A percentile compares a stretch with the other conserved stretches of the same genome.
These are phyloP conservation scores for Termitomyces sp. DNA, from an alignment of 768 basidiomycete genomes.

Conservation along the genomic window DNA sequence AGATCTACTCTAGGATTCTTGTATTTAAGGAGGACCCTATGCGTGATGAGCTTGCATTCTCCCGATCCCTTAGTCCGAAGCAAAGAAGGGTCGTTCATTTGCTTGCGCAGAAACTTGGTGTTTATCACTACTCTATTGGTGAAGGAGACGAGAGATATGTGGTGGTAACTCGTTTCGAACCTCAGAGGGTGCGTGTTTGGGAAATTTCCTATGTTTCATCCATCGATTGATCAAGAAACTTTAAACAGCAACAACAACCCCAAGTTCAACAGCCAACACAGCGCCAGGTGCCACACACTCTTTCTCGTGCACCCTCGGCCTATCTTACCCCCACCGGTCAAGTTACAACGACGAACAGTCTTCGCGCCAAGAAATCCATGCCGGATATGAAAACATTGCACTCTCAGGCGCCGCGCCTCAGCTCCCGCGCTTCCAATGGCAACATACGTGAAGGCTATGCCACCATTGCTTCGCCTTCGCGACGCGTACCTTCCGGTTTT, in stretches of 20 bases:
- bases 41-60: conserved; percentile 97
- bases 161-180: conserved; percentile 89
- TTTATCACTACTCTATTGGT: conserved; percentile 92
- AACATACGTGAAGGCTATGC: conserved; percentile 87
- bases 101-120: conserved; percentile 93
- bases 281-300: conserved; percentile 57
- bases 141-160: conserved; percentile 92
- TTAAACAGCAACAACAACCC: conserved; percentile 35
- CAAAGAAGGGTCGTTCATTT: conserved; percentile 93
- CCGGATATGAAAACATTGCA: conserved; percentile 93
- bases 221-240: conserved; percentile 10
- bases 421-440: conserved; percentile 80
- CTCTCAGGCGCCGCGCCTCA: conserved; percentile 73
- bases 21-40: conserved; percentile 98
- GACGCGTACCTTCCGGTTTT: conserved; percentile 71
- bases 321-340: conserved; percentile 62
- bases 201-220: neutral
- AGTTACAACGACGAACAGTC: conserved; percentile 45
- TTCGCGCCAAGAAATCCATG: conserved; percentile 98
- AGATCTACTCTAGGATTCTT: conserved; percentile 95
- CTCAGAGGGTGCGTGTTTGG: conserved; percentile 59
- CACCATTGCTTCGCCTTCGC: conserved; percentile 80
- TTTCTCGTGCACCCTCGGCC: conserved; percentile 79
- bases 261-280: conserved; percentile 40
- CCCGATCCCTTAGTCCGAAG: conserved; percentile 77